A percentile compares a stretch with the other conserved stretches of the same genome.
phyloP scores from a whole-genome alignment of 805 yeast species.

The Yarrowia deformans region DNA sequence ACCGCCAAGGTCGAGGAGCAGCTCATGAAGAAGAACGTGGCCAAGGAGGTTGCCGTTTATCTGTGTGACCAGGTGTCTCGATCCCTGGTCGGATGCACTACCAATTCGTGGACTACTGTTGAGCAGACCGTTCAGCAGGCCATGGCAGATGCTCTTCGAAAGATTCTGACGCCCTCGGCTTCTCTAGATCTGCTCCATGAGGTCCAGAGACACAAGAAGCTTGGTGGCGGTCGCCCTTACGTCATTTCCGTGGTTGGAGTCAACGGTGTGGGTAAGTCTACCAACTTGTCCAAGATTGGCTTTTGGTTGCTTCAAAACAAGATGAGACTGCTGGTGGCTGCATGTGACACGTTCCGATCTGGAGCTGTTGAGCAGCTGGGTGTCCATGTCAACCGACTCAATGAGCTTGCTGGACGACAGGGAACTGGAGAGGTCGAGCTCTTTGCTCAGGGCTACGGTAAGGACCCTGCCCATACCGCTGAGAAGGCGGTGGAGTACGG shows the following conservation, averaged over 20 bases:
- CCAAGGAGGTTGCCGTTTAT: conserved; percentile 83
- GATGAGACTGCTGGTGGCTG: conserved; percentile 85
- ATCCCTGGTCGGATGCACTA: conserved; percentile 74
- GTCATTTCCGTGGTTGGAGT: conserved; percentile 98
- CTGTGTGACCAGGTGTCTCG: conserved; percentile 73
- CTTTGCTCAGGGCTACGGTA: conserved; percentile 95
- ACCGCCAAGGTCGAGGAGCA: conserved; percentile 74
- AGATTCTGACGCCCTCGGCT: conserved; percentile 87
- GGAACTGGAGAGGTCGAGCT: conserved; percentile 67
- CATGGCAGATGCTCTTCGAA: conserved; percentile 65
- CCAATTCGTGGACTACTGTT: conserved; percentile 75
- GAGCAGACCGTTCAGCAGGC: conserved; percentile 69
- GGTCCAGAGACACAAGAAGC: conserved; percentile 59
- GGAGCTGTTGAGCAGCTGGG: conserved; percentile 98
- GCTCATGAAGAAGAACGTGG: conserved; percentile 83
- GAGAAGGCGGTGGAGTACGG: conserved; percentile 88
- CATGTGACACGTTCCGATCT: conserved; percentile 96
- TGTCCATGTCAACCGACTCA: conserved; percentile 87
- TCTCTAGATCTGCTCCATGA: conserved; percentile 87
- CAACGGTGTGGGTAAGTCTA: conserved; percentile 97
- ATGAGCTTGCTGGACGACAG: conserved; percentile 64
- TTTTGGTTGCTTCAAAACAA: conserved; percentile 95
- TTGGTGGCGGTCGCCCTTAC: conserved; percentile 62
- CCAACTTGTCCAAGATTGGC: conserved; percentile 91
- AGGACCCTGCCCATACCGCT: conserved; percentile 95